Base-by-base conservation (phyloP, 2,329 filamentous ascomycete species). In the Paecilomyces sp. region DNA sequence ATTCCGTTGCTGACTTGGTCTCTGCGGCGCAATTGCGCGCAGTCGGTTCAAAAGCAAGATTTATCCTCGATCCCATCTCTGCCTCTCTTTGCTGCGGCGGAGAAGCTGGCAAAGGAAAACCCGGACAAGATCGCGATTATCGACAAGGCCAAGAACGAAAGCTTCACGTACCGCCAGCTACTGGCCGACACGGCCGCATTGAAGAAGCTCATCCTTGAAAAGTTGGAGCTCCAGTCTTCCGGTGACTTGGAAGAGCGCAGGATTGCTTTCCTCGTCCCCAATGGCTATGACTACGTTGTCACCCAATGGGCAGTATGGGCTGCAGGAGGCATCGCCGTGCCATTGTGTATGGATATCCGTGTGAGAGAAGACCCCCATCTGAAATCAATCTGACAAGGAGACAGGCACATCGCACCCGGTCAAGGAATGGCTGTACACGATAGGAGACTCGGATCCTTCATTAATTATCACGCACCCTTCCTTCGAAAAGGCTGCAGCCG, bases 231-330 rank as follows among this genome's bases (percentile, higher is more conserved):
- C 9, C 57, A 62, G 3, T 58, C 61, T 3, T 56, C 63, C 1
- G 65, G 57, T 3, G 72, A 75, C 59, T 58, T 77, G 47, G 70
- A 74, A 24, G 75, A 78, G 61, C 66, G 70, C 30, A 70, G 75
- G 58, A 68, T 77, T 58, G 71, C 74, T 4, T 77, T 75, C 60
- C 67, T 77, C 13, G 66, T 69, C 9, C 75, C 75, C 1, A 74
- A 74, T 62, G 74, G 75, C 50, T 77, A 77, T 59, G 75, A 77
- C 57, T 77, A 77, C 63, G 74, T 75, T 7, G 74, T 71, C 9
- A 73, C 69, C 28, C 74, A 76, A 66, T 78, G 75, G 75, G 76
- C 76, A 7, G 63, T 77, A 57, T 78, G 76, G 76, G 75, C 75
- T 11, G 73, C 75, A 3, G 76, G 76, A 15, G 76, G 74, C n/a